Percentiles rank a stretch among this genome's conserved stretches.
Evolutionary conservation across 2,329 filamentous ascomycete species (phyloP).

Genomic region (Aspergillus cejpii): DNA sequence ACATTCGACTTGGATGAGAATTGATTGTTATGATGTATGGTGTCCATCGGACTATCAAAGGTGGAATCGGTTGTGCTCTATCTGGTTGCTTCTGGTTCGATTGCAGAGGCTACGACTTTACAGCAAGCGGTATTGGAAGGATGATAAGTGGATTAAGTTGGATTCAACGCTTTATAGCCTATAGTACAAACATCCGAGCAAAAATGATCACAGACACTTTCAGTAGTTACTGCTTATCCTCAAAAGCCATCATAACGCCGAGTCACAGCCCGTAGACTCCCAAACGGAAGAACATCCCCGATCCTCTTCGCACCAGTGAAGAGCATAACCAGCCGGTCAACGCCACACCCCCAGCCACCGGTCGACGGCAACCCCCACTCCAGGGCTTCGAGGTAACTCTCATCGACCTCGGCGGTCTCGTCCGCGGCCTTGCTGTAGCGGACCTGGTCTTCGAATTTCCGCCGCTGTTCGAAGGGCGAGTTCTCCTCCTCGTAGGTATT

Average conservation of each 20-base stretch:
- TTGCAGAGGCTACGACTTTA: no score
- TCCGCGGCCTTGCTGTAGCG: slow-evolving; percentile 44
- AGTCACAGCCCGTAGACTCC: slow-evolving; percentile 59
- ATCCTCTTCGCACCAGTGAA: slow-evolving; percentile 74
- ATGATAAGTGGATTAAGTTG: no score
- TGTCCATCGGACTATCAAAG: no score
- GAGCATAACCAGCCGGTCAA: slow-evolving; percentile 88
- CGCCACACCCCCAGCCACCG: slow-evolving; percentile 90
- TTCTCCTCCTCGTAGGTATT: slow-evolving; percentile 99
- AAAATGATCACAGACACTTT: not conserved
- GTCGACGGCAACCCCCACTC: slow-evolving; percentile 92
- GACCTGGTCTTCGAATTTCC: slow-evolving; percentile 66
- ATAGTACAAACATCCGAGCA: not conserved
- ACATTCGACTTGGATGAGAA: no score
- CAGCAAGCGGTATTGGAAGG: no score
- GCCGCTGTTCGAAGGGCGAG: slow-evolving; percentile 74
- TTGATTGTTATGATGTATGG: no score
- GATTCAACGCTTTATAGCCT: not conserved
- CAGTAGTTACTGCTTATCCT: not conserved
- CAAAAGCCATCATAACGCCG: slow-evolving; percentile 13
- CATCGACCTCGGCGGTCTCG: slow-evolving; percentile 54
- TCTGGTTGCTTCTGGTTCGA: no score
- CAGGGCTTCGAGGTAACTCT: slow-evolving; percentile 75
- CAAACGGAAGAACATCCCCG: slow-evolving; percentile 80
- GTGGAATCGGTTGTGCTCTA: no score